phyloP scores from a whole-genome alignment of 768 basidiomycete genomes.

The Suillus tomentosus region DNA sequence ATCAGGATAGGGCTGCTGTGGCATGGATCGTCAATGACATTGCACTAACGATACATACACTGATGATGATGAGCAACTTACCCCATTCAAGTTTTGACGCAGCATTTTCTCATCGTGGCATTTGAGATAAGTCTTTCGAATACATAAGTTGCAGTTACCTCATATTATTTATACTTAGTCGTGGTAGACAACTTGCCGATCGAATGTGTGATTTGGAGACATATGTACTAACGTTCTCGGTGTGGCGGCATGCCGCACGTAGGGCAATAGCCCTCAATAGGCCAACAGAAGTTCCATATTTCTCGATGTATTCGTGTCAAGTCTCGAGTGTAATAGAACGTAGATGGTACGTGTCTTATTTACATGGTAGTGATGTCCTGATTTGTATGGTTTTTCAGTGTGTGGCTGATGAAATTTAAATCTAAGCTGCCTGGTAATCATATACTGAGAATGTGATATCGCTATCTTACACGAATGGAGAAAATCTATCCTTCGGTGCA shows the following conservation, averaged over 20 bases:
- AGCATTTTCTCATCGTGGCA: neutral
- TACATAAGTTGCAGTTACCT: neutral
- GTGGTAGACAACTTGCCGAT: neutral
- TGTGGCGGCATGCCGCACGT: neutral
- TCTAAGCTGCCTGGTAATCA: neutral
- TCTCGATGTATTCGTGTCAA: neutral
- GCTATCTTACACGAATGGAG: neutral
- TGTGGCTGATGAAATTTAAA: neutral
- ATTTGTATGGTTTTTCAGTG: neutral
- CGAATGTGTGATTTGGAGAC: no score
- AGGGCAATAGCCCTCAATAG: no score
- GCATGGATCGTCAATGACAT: conserved; percentile 17
- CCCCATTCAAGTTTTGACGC: conserved; percentile 23
- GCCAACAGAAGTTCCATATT: neutral
- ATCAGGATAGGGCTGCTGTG: conserved; percentile 28
- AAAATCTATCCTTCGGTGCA: neutral
- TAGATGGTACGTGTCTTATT: neutral
- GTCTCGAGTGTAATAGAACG: neutral
- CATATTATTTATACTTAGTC: neutral
- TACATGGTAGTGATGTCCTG: neutral
- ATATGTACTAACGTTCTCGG: neutral
- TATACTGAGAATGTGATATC: neutral
- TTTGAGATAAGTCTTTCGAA: neutral
- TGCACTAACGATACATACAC: neutral
- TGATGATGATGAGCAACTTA: conserved; percentile 15